phyloP scores from a whole-genome alignment of 345 rosid species.

The Eucalyptus paniculata region DNA sequence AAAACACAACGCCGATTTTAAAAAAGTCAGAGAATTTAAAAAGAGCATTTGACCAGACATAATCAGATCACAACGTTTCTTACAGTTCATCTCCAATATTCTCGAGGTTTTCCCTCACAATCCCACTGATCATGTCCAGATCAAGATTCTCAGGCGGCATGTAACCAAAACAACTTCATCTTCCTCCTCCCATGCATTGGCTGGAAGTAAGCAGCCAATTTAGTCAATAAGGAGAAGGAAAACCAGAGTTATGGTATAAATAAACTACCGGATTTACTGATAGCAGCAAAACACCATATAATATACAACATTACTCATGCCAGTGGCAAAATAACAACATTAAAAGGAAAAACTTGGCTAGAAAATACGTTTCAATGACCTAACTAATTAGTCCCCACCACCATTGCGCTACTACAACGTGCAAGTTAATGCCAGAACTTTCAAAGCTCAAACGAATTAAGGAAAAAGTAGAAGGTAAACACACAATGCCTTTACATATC shows the following conservation, averaged over 20 bases:
- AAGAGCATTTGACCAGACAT: neutral
- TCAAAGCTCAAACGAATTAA: neutral
- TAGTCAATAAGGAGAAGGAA: neutral
- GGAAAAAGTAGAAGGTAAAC: neutral
- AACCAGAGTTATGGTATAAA: neutral
- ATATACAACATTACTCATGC: neutral
- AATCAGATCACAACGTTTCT: neutral
- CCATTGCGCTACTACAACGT: neutral
- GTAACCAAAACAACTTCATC: constrained; percentile 82
- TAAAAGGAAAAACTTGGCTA: neutral
- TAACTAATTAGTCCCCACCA: neutral
- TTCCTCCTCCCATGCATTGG: constrained; percentile 99
- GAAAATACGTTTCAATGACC: neutral
- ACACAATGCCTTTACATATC: neutral
- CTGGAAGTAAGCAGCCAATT: constrained; percentile 12
- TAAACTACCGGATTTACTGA: neutral
- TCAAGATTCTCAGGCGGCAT: constrained; percentile 72
- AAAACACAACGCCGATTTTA: neutral
- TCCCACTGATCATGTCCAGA: constrained; percentile 68
- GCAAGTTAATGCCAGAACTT: neutral
- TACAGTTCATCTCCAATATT: constrained; percentile 67
- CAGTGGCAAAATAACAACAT: neutral
- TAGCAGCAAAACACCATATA: neutral
- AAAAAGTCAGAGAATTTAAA: neutral
- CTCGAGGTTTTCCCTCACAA: constrained; percentile 60